Base-by-base conservation (phyloP, 2,329 filamentous ascomycete species). In the Biscogniauxia marginata region DNA sequence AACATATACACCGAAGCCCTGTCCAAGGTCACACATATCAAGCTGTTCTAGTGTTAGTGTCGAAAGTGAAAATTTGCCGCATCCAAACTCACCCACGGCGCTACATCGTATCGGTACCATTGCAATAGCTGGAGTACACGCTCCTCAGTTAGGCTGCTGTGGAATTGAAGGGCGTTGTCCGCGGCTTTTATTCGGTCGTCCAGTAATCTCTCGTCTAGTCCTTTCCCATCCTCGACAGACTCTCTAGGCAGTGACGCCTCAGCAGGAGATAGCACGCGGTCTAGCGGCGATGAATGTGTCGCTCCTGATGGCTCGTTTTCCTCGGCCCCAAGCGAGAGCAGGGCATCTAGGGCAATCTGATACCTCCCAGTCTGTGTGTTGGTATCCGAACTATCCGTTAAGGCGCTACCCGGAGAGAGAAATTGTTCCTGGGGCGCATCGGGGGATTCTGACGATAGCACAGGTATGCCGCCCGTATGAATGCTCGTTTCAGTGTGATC, bases 41-140 rank as follows among this genome's bases (percentile, higher is more conserved):
- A 79, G 67, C 76, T 78, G 30, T 4, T 1, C 7, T 23, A 49
- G 7, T 34, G 18, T 52, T n/a, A 34, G 25, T 11, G 0, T 43
- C 9, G 1, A 23, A 5, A n/a, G n/a, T 18, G 16, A 22, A 22
- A n/a, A 22, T 34, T 45, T 6, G 23, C 18, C 5, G n/a, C 19
- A 9, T 3, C 19, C 16, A 39, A 11, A 66, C 71, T 52, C 66
- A 78, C 76, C 76, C 77, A 79, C 19, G 75, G 73, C 5, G 76
- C 75, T 25, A 79, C 69, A 44, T 76, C 70, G 51, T 79, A 79
- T 46, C 75, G 67, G 53, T 77, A 79, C 52, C 77, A 70, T n/a
- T 75, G 71, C 11, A 79, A 53, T 1, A 78, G 60, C 23, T 67
- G 65, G 23, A 73, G 62, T 9, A 62, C 45, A 4, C 58, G 48